A percentile compares a stretch with the other conserved stretches of the same genome.
Conservation (phyloP, 768 basidiomycete species). For the Daedaleopsis nitida region DNA sequence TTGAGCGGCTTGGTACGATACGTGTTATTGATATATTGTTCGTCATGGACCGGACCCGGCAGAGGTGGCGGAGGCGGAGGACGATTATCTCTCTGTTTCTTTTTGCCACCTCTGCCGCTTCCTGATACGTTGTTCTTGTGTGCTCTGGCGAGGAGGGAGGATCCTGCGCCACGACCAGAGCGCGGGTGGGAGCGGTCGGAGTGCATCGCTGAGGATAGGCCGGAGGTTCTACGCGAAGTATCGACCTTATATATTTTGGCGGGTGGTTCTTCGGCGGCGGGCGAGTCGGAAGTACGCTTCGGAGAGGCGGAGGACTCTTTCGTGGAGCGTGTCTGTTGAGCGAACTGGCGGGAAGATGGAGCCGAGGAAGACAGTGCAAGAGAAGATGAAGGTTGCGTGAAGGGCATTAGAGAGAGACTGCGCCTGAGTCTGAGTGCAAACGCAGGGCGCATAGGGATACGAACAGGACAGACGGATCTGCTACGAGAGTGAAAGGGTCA, state of each 20-base stretch:
- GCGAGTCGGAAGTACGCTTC: constrained; percentile 14
- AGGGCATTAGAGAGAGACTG: constrained; percentile 59
- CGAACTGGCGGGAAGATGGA: constrained; percentile 28
- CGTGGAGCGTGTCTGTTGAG: constrained; percentile 42
- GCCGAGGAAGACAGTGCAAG: constrained; percentile 24
- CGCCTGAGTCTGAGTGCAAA: constrained; percentile 48
- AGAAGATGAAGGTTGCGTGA: constrained; percentile 38
- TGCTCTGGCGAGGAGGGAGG: constrained; percentile 19
- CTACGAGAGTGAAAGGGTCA: not conserved
- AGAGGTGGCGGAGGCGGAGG: constrained; percentile 23
- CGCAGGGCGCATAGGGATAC: constrained; percentile 51
- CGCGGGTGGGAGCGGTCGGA: constrained; percentile 4
- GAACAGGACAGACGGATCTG: constrained; percentile 13
- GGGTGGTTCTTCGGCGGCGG: constrained; percentile 21
- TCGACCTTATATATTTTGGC: constrained; percentile 22
- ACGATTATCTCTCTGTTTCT: constrained; percentile 3
- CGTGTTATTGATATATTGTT: constrained; percentile 31
- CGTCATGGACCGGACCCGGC: constrained; percentile 40
- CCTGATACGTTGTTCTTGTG: constrained; percentile 22
- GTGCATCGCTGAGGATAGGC: constrained; percentile 2
- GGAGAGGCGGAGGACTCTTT: constrained; percentile 13
- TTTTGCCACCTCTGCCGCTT: constrained; percentile 8
- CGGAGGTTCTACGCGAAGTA: not conserved
- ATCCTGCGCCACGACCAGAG: constrained; percentile 12
- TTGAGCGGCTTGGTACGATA: constrained; percentile 33